These are phyloP conservation scores for Didymellaceae sp. DNA, from an alignment of 2,329 filamentous ascomycete genomes.

Conservation along the genomic window DNA sequence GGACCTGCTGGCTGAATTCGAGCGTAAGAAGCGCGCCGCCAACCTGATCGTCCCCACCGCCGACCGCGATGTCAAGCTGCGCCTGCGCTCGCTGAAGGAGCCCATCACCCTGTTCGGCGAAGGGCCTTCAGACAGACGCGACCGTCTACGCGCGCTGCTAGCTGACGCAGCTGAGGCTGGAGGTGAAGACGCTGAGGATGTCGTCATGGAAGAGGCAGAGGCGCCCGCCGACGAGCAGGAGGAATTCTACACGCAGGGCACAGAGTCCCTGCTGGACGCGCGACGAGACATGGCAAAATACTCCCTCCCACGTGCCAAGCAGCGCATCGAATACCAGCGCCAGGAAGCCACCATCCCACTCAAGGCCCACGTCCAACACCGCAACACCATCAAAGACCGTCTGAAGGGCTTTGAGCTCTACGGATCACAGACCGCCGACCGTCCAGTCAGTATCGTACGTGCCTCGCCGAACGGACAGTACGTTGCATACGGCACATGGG, in stretches of 20 bases:
- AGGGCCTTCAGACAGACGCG: constrained; percentile 81
- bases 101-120: constrained; percentile 95
- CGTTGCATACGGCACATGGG: constrained; percentile 92
- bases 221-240: constrained; percentile 67
- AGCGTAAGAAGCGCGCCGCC: constrained; percentile 86
- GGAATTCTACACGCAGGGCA: constrained; percentile 92
- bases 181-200: constrained; percentile 57
- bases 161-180: constrained; percentile 72
- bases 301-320: constrained; percentile 82
- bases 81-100: constrained; percentile 85
- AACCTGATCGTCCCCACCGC: constrained; percentile 93
- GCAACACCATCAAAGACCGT: constrained; percentile 85
- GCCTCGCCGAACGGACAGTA: constrained; percentile 85
- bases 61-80: constrained; percentile 76
- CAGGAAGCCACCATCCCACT: constrained; percentile 82
- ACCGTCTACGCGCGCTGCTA: constrained; percentile 82
- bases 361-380: constrained; percentile 88
- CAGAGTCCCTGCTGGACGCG: constrained; percentile 74
- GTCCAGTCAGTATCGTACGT: constrained; percentile 88
- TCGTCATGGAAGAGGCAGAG: constrained; percentile 60
- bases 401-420: constrained; percentile 86
- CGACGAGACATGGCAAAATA: constrained; percentile 81
- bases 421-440: constrained; percentile 89
- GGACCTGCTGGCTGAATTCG: constrained; percentile 85
- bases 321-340: constrained; percentile 77